Evolutionary conservation across 192 early-diverging fungal species (phyloP).

Genomic region (Rhizophagus prolifer): DNA sequence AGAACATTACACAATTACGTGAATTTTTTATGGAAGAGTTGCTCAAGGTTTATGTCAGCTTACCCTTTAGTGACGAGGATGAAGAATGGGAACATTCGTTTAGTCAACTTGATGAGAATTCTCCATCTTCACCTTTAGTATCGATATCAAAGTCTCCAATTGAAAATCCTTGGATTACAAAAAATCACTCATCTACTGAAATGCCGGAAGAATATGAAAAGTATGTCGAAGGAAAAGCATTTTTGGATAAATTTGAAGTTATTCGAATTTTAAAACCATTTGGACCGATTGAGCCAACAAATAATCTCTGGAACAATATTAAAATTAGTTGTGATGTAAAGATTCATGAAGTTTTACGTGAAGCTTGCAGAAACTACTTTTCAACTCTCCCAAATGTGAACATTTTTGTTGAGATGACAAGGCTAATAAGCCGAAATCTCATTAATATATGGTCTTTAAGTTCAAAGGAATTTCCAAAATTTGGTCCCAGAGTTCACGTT

Average conservation of each 20-base stretch:
- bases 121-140: not conserved
- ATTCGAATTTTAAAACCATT: slow-evolving; percentile 2
- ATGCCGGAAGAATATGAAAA: slow-evolving; percentile 4
- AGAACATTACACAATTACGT: not conserved
- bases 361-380: not conserved
- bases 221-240: not conserved
- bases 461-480: not conserved
- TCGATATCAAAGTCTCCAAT: not conserved
- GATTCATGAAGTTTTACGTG: not conserved
- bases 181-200: not conserved
- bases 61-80: not conserved
- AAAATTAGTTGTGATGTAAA: no score
- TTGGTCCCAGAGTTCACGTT: not conserved
- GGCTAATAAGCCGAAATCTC: not conserved
- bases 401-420: not conserved
- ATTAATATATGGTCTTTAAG: not conserved
- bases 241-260: not conserved
- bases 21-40: not conserved
- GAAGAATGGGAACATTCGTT: not conserved
- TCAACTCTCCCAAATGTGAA: not conserved
- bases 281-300: not conserved
- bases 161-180: not conserved
- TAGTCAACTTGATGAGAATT: not conserved
- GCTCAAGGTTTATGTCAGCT: not conserved
- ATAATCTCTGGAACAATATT: not conserved